Conservation (phyloP, 352 stramenopile species). For the Phytopythium mirpurense region DNA sequence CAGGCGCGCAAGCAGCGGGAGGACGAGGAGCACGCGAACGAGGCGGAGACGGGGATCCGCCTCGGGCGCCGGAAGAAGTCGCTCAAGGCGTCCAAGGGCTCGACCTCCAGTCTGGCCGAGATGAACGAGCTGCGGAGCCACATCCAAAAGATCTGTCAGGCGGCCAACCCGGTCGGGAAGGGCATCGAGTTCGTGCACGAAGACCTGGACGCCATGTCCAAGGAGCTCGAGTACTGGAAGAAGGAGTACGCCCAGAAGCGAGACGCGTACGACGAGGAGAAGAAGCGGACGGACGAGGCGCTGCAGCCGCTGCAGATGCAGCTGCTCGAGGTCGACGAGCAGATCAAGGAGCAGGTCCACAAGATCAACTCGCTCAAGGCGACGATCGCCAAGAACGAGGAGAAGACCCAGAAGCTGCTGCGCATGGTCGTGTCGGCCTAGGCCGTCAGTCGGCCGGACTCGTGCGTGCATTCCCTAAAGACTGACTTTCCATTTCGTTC, state of each 20-base stretch:
- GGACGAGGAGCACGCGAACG: slow-evolving; percentile 56
- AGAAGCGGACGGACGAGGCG: slow-evolving; percentile 78
- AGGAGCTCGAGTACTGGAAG: slow-evolving; percentile 91
- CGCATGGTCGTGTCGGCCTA: slow-evolving; percentile 82
- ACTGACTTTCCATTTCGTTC: no score
- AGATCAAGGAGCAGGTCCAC: slow-evolving; percentile 88
- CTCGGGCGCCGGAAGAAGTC: slow-evolving; percentile 70
- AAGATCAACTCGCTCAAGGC: slow-evolving; percentile 92
- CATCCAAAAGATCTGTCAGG: slow-evolving; percentile 92
- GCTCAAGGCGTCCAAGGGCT: slow-evolving; percentile 75
- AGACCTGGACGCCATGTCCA: slow-evolving; percentile 92
- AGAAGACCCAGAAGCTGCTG: slow-evolving; percentile 88
- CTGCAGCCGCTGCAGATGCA: slow-evolving; percentile 80
- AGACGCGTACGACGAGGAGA: slow-evolving; percentile 78
- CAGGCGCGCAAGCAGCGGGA: slow-evolving; percentile 59
- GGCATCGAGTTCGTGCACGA: slow-evolving; percentile 94
- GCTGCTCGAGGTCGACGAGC: slow-evolving; percentile 85
- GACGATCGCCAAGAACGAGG: slow-evolving; percentile 90
- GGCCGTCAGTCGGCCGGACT: neutral
- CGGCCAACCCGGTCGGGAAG: slow-evolving; percentile 86
- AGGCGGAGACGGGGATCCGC: slow-evolving; percentile 70
- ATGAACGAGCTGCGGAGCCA: slow-evolving; percentile 72
- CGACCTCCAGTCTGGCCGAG: slow-evolving; percentile 50
- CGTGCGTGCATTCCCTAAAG: neutral
- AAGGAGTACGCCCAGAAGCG: slow-evolving; percentile 77